These are phyloP conservation scores for Apostasia ramifera DNA, from an alignment of 106 monocot species.

Conservation along the genomic window DNA sequence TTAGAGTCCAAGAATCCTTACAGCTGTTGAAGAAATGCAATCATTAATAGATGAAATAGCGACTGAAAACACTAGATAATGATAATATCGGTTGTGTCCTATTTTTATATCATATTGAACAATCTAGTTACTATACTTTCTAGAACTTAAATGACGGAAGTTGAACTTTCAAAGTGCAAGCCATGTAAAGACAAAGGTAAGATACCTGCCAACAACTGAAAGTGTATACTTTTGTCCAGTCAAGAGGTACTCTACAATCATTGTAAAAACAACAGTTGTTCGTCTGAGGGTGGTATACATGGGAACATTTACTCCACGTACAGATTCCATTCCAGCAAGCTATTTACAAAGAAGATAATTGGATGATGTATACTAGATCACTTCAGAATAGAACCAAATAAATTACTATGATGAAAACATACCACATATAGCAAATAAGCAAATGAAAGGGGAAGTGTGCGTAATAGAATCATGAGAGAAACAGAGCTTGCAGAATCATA, in stretches of 20 bases:
- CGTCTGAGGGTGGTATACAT: conserved; percentile 98
- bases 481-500: conserved; percentile 55
- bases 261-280: conserved; percentile 96
- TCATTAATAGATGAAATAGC: too few relatives aligned
- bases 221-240: conserved; percentile 61
- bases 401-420: conserved; percentile 2
- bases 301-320: conserved; percentile 98
- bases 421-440: conserved; percentile 97
- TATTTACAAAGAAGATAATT: conserved; percentile 18
- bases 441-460: conserved; percentile 81
- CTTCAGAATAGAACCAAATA: neutral
- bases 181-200: neutral
- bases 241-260: conserved; percentile 85
- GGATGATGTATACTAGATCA: neutral
- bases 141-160: neutral
- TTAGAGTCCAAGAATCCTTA: too few relatives aligned
- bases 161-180: neutral
- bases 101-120: too few relatives aligned
- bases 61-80: too few relatives aligned
- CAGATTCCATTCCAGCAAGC: conserved; percentile 96
- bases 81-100: too few relatives aligned
- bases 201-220: conserved; percentile 77
- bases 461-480: conserved; percentile 51
- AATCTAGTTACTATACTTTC: too few relatives aligned
- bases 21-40: too few relatives aligned